Percentiles rank a stretch among this genome's conserved stretches.
These are phyloP conservation scores for Mucor sp. DNA, from an alignment of 371 early-diverging fungal species.

Conservation along the genomic window DNA sequence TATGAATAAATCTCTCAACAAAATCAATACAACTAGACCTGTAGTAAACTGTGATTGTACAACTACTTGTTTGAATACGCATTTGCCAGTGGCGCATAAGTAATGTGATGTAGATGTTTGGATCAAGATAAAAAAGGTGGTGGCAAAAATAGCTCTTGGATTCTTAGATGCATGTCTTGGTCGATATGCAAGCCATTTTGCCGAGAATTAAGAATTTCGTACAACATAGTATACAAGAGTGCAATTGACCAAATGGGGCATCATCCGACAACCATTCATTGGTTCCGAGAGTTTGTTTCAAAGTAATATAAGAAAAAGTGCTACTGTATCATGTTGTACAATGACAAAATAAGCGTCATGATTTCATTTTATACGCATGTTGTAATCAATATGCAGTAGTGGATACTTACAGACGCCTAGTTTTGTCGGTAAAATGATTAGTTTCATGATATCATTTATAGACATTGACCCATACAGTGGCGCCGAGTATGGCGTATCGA, in stretches of 20 bases:
- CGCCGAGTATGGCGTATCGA: neutral
- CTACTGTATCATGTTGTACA: neutral
- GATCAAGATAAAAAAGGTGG: neutral
- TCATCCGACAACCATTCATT: neutral
- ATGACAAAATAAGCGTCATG: neutral
- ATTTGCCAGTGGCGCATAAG: neutral
- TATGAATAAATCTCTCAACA: neutral
- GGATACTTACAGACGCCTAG: neutral
- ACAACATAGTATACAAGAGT: neutral
- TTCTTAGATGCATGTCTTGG: neutral
- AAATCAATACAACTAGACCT: neutral
- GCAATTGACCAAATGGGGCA: neutral
- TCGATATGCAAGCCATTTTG: neutral
- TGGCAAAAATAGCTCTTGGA: neutral
- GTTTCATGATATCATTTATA: neutral
- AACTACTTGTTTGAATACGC: neutral
- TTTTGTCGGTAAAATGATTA: neutral
- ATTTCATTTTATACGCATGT: neutral
- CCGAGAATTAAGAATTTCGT: neutral
- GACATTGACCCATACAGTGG: neutral
- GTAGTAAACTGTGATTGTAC: neutral
- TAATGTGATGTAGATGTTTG: neutral
- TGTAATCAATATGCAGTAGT: neutral
- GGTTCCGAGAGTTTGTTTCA: conserved; percentile 2
- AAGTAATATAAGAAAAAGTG: neutral